Evolutionary conservation across 352 stramenopile species (phyloP), one percentile per base, ranked within the genome.

Genomic region (Phytopythium helicoides): DNA sequence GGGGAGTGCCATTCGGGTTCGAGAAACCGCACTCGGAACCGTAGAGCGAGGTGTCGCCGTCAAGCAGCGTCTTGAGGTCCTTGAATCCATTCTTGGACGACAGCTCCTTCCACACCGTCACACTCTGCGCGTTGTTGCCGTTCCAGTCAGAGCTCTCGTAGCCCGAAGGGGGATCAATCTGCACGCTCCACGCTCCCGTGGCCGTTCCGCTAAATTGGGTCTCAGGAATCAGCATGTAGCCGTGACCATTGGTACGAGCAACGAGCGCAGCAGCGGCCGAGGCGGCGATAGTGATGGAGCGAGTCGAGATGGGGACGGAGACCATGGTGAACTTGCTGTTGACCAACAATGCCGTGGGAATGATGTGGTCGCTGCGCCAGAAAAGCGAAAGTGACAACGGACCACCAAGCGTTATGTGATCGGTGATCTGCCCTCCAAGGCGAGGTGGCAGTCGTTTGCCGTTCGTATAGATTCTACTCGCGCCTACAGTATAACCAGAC

Each of bases 1-100:
- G 48, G 10, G 59, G 25, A 19, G 47, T 59, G 18, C 40, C 59
- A 19, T 38, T 41, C 14, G 54, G 54, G 59, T 67, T 39, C 4
- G 59, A 59, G 59, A 52, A 63, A 9, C 59, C 59, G 16, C 59
- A 67, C 47, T 58, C 54, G 0, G 59, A 47, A n/a, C 59, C 59
- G 47, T 53, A 66, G 21, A 52, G 25, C 3, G 53, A 47, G 6
- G 59, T 66, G 34, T 66, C n/a, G n/a, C n/a, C 59, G 36, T 62
- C 59, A 41, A 66, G 55, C 21, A 66, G 55, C 6, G 59, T 55
- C n/a, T n/a, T n/a, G n/a, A n/a, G n/a, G n/a, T n/a, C n/a, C n/a
- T n/a, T n/a, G n/a, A n/a, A n/a, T n/a, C n/a, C n/a, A n/a, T n/a
- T n/a, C n/a, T n/a, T n/a, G n/a, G n/a, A n/a, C n/a, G n/a, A n/a